Evolutionary conservation across 345 rosid species (phyloP).

Genomic region (Arabis alpina): DNA sequence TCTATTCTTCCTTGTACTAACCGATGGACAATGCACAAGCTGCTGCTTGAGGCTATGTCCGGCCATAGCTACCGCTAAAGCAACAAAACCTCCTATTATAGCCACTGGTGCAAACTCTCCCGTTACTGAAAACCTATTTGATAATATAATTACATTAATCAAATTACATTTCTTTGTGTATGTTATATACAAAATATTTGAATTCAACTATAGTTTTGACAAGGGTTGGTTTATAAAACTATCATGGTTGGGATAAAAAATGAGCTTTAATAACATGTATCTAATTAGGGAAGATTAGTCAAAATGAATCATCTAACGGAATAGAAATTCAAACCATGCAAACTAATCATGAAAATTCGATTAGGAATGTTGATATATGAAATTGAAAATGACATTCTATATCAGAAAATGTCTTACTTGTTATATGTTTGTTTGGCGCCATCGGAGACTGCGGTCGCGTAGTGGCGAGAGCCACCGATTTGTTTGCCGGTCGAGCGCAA

Average conservation of each 20-base stretch:
- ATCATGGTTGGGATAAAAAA: neutral
- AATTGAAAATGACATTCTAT: neutral
- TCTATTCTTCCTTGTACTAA: slow-evolving; percentile 52
- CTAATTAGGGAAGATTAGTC: too few relatives aligned
- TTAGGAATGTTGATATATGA: neutral
- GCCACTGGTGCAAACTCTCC: slow-evolving; percentile 54
- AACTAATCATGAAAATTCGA: neutral
- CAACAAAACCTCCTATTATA: slow-evolving; percentile 50
- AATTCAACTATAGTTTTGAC: neutral
- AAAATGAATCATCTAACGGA: too few relatives aligned
- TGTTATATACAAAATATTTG: neutral
- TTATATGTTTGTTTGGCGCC: slow-evolving; percentile 33
- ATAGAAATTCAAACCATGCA: neutral
- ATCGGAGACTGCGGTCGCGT: slow-evolving; percentile 32
- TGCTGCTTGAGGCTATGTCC: slow-evolving; percentile 56
- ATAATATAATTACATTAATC: neutral
- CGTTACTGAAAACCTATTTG: slow-evolving; percentile 41
- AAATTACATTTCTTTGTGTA: neutral
- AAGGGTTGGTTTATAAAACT: neutral
- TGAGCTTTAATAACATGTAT: too few relatives aligned
- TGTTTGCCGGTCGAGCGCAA: slow-evolving; percentile 21
- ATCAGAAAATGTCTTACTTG: slow-evolving; percentile 34
- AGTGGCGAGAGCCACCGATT: slow-evolving; percentile 26
- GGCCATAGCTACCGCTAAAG: slow-evolving; percentile 42
- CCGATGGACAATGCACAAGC: slow-evolving; percentile 49